phyloP scores from a whole-genome alignment of 2,329 filamentous ascomycete genomes.

The Aspergillus fumigatus region DNA sequence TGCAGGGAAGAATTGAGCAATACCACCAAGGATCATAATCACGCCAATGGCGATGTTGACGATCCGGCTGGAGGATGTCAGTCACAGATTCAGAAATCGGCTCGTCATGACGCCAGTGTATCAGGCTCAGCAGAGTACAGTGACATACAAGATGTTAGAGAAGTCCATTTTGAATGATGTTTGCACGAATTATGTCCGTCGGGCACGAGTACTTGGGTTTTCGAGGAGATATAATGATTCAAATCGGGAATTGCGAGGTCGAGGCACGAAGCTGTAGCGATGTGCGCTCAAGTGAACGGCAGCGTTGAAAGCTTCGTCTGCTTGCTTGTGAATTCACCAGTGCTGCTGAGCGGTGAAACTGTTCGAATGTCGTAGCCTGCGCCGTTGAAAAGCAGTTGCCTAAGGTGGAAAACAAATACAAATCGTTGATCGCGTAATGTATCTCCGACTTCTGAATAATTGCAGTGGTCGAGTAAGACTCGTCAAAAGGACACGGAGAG shows the following conservation, averaged over 20 bases:
- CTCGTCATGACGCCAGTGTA: conserved; percentile 10
- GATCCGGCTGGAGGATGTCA: conserved; percentile 63
- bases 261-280: background rate
- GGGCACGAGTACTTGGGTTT: background rate
- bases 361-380: conserved; percentile 7
- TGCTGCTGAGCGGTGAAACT: background rate
- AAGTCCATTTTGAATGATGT: conserved; percentile 67
- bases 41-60: conserved; percentile 86
- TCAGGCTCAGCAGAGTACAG: background rate
- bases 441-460: background rate
- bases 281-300: background rate
- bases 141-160: conserved; percentile 81
- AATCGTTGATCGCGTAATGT: background rate
- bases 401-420: no score
- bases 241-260: background rate
- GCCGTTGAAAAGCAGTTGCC: background rate
- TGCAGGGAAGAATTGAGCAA: conserved; percentile 44
- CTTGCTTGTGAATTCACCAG: background rate
- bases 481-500: background rate
- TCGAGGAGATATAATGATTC: background rate
- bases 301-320: background rate
- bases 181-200: background rate
- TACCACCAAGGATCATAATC: conserved; percentile 81
- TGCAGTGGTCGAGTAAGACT: background rate
- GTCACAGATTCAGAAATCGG: conserved; percentile 8